A percentile compares a stretch with the other conserved stretches of the same genome.
Conservation (phyloP, 495 filamentous ascomycete species). For the Polyplosphaeria fusca region DNA sequence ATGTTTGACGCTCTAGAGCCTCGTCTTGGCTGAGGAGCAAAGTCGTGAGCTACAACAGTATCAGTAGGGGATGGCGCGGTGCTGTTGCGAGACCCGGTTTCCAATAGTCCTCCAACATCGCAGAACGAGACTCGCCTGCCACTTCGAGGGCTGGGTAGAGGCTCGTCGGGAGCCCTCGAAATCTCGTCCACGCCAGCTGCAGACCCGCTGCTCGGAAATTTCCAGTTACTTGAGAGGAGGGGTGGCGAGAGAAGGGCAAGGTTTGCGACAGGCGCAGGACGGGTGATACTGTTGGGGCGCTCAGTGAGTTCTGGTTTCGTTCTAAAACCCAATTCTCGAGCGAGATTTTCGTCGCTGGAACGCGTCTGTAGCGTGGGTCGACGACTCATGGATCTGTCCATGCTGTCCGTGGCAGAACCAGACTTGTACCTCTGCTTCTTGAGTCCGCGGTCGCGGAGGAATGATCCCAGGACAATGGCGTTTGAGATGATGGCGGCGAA, state of each 20-base stretch:
- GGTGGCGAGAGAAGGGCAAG: constrained; percentile 6
- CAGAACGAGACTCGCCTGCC: constrained; percentile 38
- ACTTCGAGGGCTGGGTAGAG: constrained; percentile 30
- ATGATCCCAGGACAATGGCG: constrained; percentile 43
- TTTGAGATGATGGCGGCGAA: constrained; percentile 44
- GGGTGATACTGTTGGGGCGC: constrained; percentile 14
- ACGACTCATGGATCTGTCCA: constrained; percentile 37
- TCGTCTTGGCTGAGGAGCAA: constrained; percentile 32
- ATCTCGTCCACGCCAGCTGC: constrained; percentile 23
- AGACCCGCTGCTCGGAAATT: constrained; percentile 11
- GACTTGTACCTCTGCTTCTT: constrained; percentile 43
- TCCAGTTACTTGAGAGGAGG: constrained; percentile 18
- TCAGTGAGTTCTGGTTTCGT: constrained; percentile 36
- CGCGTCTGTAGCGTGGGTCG: constrained; percentile 37
- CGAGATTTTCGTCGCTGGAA: constrained; percentile 44
- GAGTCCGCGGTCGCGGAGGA: constrained; percentile 44
- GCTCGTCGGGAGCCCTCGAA: constrained; percentile 12
- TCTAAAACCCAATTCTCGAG: constrained; percentile 38
- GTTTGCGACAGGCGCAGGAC: constrained; percentile 36
- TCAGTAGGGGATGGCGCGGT: constrained; percentile 37
- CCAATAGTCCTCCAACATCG: constrained; percentile 42
- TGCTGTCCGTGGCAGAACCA: constrained; percentile 37
- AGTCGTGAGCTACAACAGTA: constrained; percentile 45
- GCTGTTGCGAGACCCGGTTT: constrained; percentile 20
- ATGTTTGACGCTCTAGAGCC: constrained; percentile 34